These are phyloP conservation scores for Arthrobotrys iridis DNA, from an alignment of 2,329 filamentous ascomycete species.

Conservation along the genomic window DNA sequence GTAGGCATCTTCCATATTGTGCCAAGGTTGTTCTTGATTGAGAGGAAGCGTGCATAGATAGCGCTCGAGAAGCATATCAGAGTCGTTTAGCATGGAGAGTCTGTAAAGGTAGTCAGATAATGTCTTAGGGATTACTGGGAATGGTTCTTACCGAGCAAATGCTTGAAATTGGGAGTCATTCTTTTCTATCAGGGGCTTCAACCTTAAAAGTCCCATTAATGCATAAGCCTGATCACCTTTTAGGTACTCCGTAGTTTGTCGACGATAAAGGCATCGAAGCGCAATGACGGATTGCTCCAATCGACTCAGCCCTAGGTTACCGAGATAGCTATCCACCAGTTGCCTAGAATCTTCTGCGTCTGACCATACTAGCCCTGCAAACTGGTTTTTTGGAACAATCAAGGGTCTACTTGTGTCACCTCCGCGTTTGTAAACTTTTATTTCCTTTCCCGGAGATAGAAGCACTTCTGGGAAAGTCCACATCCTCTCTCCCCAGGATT, in stretches of 20 bases:
- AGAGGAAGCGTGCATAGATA: constrained; percentile 48
- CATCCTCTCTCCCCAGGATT: constrained; percentile 58
- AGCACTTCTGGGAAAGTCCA: constrained; percentile 60
- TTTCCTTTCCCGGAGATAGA: constrained; percentile 55
- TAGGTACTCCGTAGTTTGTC: background rate
- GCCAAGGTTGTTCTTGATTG: constrained; percentile 58
- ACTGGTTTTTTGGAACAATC: constrained; percentile 60
- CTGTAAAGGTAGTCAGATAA: background rate
- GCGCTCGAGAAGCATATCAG: constrained; percentile 60
- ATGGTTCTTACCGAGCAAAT: constrained; percentile 56
- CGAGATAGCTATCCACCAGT: constrained; percentile 59
- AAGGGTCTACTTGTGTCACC: constrained; percentile 54
- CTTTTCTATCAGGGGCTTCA: constrained; percentile 60
- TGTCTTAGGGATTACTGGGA: background rate
- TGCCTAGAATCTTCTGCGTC: constrained; percentile 57
- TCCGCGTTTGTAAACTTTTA: constrained; percentile 58
- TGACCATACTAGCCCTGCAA: constrained; percentile 59
- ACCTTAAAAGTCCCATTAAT: constrained; percentile 61
- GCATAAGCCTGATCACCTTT: constrained; percentile 60
- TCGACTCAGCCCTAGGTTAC: constrained; percentile 59
- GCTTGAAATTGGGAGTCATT: constrained; percentile 61
- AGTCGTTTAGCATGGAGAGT: constrained; percentile 61
- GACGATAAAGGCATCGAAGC: constrained; percentile 58
- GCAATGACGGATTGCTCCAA: constrained; percentile 60
- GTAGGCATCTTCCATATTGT: constrained; percentile 60